Percentiles rank a stretch among this genome's conserved stretches.
Evolutionary conservation across 352 stramenopile species (phyloP).

Genomic region (Phytophthora tentaculata): DNA sequence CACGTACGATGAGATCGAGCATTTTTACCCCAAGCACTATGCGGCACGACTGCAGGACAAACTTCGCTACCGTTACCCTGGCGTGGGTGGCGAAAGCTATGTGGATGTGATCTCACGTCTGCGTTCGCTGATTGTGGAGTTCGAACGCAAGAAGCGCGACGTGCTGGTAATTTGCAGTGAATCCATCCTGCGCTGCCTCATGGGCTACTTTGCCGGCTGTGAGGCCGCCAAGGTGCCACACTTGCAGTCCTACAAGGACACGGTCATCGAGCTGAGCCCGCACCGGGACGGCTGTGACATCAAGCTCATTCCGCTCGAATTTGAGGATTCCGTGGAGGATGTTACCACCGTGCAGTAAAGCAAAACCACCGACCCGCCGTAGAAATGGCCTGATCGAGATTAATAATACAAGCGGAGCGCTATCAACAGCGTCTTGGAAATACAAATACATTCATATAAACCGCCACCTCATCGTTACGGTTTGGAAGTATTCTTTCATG

Average conservation of each 20-base stretch:
- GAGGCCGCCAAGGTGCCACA: conserved; percentile 75
- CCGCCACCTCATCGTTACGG: too few relatives aligned
- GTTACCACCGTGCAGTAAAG: conserved; percentile 26
- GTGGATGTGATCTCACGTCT: conserved; percentile 94
- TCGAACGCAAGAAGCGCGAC: conserved; percentile 91
- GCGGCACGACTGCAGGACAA: conserved; percentile 89
- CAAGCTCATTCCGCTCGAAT: conserved; percentile 80
- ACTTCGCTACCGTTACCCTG: conserved; percentile 90
- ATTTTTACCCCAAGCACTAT: conserved; percentile 89
- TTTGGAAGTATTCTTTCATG: too few relatives aligned
- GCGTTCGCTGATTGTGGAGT: conserved; percentile 92
- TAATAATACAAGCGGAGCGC: conserved; percentile 1
- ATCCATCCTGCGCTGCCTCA: conserved; percentile 77
- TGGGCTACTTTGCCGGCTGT: conserved; percentile 84
- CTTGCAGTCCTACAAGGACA: conserved; percentile 72
- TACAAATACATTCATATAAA: conserved; percentile 23
- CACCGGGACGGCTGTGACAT: conserved; percentile 87
- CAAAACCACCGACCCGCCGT: conserved; percentile 2
- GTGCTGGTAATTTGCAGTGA: conserved; percentile 87
- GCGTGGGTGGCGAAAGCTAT: conserved; percentile 93
- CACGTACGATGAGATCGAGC: conserved; percentile 85
- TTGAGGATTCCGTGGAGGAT: conserved; percentile 38
- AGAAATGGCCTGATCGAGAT: background rate
- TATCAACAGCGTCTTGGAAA: conserved; percentile 16
- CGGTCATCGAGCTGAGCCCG: conserved; percentile 80